Evolutionary conservation across 73 alveolate species (phyloP).

Genomic region (Uronychia setigera): DNA sequence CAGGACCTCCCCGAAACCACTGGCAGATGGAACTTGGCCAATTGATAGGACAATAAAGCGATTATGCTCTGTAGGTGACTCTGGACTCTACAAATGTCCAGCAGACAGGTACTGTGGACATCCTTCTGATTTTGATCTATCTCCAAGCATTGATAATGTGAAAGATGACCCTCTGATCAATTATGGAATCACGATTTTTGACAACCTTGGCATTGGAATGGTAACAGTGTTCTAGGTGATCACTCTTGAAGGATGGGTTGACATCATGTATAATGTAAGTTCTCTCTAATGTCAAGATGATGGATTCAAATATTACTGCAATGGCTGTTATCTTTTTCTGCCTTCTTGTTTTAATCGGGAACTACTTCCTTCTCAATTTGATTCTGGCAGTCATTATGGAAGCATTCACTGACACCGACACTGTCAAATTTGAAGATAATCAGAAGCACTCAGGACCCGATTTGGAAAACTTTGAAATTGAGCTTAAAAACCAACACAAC

Average conservation of each 20-base stretch:
- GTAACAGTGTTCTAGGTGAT: conserved; percentile 28
- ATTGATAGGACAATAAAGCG: conserved; percentile 8
- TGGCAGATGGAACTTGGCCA: conserved; percentile 6
- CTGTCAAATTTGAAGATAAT: too few species aligned
- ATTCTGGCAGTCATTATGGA: conserved; percentile 52
- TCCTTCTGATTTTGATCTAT: conserved; percentile 16
- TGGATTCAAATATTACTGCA: conserved; percentile 29
- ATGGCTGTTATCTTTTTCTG: conserved; percentile 36
- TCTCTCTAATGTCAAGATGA: conserved; percentile 6
- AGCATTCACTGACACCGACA: too few species aligned
- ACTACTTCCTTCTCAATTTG: conserved; percentile 49
- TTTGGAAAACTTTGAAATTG: too few species aligned
- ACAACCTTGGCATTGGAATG: too few species aligned
- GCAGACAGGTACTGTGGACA: conserved; percentile 38
- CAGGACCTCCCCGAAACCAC: conserved; percentile 14
- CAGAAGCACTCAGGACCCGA: too few species aligned
- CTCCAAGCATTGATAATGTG: too few species aligned
- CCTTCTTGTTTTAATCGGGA: conserved; percentile 40
- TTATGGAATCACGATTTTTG: too few species aligned
- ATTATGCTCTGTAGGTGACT: conserved; percentile 29
- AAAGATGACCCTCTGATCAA: too few species aligned
- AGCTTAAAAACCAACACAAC: too few species aligned
- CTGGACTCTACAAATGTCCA: conserved; percentile 18
- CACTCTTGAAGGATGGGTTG: conserved; percentile 38
- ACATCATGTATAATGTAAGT: too few species aligned